These are phyloP conservation scores for Apiospora marii DNA, from an alignment of 2,329 filamentous ascomycete genomes.

Conservation along the genomic window DNA sequence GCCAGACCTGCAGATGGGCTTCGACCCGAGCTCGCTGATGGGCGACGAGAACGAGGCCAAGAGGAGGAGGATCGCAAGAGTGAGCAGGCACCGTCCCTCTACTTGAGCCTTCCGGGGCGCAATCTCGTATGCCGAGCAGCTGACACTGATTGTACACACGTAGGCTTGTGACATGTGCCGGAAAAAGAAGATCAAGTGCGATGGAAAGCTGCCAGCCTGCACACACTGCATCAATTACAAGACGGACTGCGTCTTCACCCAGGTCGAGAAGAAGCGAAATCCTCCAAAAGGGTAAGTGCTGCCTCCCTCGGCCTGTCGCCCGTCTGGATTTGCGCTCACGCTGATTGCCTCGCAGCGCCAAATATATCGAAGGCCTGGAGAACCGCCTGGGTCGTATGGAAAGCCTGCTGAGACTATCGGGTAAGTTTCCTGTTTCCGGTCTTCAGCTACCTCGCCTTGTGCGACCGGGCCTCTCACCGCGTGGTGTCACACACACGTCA, in stretches of 20 bases:
- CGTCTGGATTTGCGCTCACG: slow-evolving; percentile 21
- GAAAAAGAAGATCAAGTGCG: slow-evolving; percentile 98
- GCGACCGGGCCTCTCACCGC: background rate
- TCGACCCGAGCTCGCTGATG: slow-evolving; percentile 62
- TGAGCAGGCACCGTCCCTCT: slow-evolving; percentile 52
- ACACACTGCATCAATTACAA: slow-evolving; percentile 98
- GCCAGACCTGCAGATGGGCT: slow-evolving; percentile 67
- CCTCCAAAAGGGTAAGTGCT: slow-evolving; percentile 88
- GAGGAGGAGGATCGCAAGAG: slow-evolving; percentile 85
- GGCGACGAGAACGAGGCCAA: slow-evolving; percentile 83
- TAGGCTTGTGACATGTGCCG: slow-evolving; percentile 96
- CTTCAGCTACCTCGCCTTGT: slow-evolving; percentile 2
- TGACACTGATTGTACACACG: slow-evolving; percentile 32
- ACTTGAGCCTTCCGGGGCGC: slow-evolving; percentile 4
- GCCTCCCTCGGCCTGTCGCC: slow-evolving; percentile 19
- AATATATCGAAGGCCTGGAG: slow-evolving; percentile 97
- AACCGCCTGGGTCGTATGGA: slow-evolving; percentile 97
- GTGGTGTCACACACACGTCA: slow-evolving; percentile 5
- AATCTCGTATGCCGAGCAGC: slow-evolving; percentile 9
- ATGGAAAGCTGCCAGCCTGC: slow-evolving; percentile 93
- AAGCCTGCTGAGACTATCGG: slow-evolving; percentile 84
- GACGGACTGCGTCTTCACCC: slow-evolving; percentile 95
- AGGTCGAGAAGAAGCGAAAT: slow-evolving; percentile 98
- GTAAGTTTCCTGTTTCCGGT: slow-evolving; percentile 46
- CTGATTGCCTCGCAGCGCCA: slow-evolving; percentile 67